These are phyloP conservation scores for Polyporus tsugae DNA, from an alignment of 1,284 basidiomycete genomes.

Conservation along the genomic window DNA sequence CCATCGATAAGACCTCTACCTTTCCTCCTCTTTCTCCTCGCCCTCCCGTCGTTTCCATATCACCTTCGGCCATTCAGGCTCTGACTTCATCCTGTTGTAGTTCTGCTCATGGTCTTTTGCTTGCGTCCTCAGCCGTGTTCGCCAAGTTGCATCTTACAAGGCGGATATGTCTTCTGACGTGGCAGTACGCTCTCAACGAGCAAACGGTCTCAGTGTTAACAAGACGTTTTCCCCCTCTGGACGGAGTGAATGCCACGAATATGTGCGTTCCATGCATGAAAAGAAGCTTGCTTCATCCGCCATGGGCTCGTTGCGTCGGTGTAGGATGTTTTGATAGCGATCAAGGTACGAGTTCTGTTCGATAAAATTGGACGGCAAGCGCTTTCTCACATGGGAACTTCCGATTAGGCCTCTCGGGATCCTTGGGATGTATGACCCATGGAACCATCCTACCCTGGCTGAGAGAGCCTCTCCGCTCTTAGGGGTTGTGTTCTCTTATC, in stretches of 20 bases:
- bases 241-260: background rate
- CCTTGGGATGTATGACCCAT: background rate
- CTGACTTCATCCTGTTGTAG: background rate
- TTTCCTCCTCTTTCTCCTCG: background rate
- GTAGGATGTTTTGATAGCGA: background rate
- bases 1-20: constrained; percentile 20
- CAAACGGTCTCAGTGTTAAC: background rate
- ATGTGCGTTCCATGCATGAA: background rate
- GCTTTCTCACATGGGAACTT: constrained; percentile 4
- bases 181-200: background rate
- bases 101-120: background rate
- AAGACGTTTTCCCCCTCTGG: background rate
- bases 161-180: background rate
- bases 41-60: background rate
- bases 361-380: background rate
- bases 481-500: background rate
- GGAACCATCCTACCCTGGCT: background rate
- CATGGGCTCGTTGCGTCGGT: background rate
- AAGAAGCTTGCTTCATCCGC: background rate
- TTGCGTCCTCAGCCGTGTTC: background rate
- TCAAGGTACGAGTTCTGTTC: background rate
- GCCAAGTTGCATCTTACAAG: background rate
- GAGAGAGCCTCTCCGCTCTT: background rate
- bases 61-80: background rate
- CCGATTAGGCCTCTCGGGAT: background rate